phyloP scores from a whole-genome alignment of 257 asterid genomes.

The Thymus quinquecostatus region DNA sequence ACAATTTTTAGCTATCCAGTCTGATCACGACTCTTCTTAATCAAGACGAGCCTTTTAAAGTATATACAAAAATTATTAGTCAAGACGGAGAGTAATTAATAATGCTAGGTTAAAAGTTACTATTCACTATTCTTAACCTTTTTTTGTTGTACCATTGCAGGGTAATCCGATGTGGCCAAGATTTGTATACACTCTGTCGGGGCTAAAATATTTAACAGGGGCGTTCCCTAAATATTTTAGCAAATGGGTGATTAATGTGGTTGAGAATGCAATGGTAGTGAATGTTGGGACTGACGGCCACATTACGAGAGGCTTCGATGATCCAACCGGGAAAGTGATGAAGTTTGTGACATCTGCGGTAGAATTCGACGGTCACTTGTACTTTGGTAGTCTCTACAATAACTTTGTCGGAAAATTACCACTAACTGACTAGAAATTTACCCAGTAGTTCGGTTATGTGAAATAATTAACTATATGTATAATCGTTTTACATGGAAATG shows the following conservation, averaged over 20 bases:
- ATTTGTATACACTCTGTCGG: conserved; percentile 40
- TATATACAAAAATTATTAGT: no score
- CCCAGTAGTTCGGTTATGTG: no score
- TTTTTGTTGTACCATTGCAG: conserved; percentile 29
- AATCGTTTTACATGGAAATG: no score
- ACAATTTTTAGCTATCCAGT: no score
- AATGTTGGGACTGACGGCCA: conserved; percentile 63
- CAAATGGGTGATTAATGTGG: conserved; percentile 2
- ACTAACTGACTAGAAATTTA: not conserved
- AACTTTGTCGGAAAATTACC: conserved; percentile 65
- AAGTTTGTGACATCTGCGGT: conserved; percentile 65
- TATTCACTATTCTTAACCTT: not conserved
- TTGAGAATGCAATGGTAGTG: conserved; percentile 52
- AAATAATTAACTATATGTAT: no score
- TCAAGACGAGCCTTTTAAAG: no score
- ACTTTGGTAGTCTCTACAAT: conserved; percentile 62
- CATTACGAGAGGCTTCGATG: conserved; percentile 52
- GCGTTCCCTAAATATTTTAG: conserved; percentile 31
- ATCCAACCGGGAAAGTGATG: conserved; percentile 67
- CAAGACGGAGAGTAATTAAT: no score
- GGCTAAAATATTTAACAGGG: conserved; percentile 35
- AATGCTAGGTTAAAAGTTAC: no score
- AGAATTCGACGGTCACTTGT: conserved; percentile 66
- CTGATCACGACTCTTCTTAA: no score
- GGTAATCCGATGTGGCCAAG: conserved; percentile 33